Conservation (phyloP, 805 yeast species). For the Candida arabinofermentans region DNA sequence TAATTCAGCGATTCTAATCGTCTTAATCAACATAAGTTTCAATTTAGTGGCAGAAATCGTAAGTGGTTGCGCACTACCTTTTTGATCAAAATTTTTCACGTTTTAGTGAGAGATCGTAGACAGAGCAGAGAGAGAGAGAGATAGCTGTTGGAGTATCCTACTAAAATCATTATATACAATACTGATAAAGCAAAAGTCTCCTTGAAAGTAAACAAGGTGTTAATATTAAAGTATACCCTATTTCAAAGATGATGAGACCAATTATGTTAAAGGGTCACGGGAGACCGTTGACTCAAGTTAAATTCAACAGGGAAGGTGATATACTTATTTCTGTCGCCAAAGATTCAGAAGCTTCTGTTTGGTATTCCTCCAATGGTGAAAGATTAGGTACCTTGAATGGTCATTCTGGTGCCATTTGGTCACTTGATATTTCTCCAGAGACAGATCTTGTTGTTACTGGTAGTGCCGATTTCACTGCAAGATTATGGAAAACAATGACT, state of each 20-base stretch:
- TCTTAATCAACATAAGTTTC: neutral
- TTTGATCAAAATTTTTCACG: conserved; percentile 1
- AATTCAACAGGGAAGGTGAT: conserved; percentile 94
- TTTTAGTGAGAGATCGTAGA: neutral
- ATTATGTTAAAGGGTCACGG: conserved; percentile 86
- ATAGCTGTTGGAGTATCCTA: too few relatives aligned
- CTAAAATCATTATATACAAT: too few relatives aligned
- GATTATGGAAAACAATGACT: conserved; percentile 76
- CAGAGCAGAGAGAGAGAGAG: neutral
- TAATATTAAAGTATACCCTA: neutral
- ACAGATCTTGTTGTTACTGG: conserved; percentile 79
- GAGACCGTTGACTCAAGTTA: conserved; percentile 95
- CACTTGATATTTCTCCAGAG: conserved; percentile 76
- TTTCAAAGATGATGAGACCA: conserved; percentile 53
- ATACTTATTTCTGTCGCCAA: conserved; percentile 87
- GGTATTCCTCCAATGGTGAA: conserved; percentile 96
- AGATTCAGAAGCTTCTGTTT: conserved; percentile 83
- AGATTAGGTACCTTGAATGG: conserved; percentile 88
- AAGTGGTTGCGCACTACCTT: neutral
- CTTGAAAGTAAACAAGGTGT: neutral
- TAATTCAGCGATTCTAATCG: too few relatives aligned
- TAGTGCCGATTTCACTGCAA: conserved; percentile 82
- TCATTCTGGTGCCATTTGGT: conserved; percentile 93
- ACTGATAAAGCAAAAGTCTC: neutral
- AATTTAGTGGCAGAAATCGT: neutral